These are phyloP conservation scores for Crassisporium funariophilum DNA, from an alignment of 768 basidiomycete genomes.

Conservation along the genomic window DNA sequence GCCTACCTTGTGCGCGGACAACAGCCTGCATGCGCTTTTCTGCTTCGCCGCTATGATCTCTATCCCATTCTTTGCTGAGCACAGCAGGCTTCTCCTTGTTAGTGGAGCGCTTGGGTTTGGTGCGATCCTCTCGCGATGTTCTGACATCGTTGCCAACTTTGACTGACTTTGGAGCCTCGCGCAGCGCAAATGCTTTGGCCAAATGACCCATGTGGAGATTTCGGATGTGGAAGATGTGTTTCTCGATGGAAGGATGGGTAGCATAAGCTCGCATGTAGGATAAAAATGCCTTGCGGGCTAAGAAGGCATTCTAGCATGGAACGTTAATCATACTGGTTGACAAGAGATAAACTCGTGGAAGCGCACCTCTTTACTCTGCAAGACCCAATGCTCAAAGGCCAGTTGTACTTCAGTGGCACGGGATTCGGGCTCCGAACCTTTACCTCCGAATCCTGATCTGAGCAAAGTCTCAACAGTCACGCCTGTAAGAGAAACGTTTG, in stretches of 20 bases:
- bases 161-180: slow-evolving; percentile 74
- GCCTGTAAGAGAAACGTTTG: slow-evolving; percentile 54
- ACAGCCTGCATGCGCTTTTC: slow-evolving; percentile 86
- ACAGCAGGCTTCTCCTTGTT: slow-evolving; percentile 18
- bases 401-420: slow-evolving; percentile 96
- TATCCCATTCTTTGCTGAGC: slow-evolving; percentile 38
- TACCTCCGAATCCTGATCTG: slow-evolving; percentile 83
- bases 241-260: slow-evolving; percentile 94
- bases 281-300: slow-evolving; percentile 84
- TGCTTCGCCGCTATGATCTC: slow-evolving; percentile 52
- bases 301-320: slow-evolving; percentile 61
- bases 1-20: slow-evolving; percentile 80
- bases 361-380: slow-evolving; percentile 65
- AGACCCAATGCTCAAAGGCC: slow-evolving; percentile 92
- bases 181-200: slow-evolving; percentile 88
- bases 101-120: slow-evolving; percentile 20
- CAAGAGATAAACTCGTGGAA: slow-evolving; percentile 5
- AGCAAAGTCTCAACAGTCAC: slow-evolving; percentile 73
- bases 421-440: slow-evolving; percentile 76
- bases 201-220: slow-evolving; percentile 94
- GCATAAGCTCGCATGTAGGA: slow-evolving; percentile 97
- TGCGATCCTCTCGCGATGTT: slow-evolving; percentile 13
- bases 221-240: slow-evolving; percentile 94
- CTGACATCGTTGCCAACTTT: slow-evolving; percentile 28
- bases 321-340: background rate